Evolutionary conservation across 495 filamentous ascomycete genomes (phyloP), one percentile per base, ranked within the genome.

Genomic region (Aspergillus heteromorphus): DNA sequence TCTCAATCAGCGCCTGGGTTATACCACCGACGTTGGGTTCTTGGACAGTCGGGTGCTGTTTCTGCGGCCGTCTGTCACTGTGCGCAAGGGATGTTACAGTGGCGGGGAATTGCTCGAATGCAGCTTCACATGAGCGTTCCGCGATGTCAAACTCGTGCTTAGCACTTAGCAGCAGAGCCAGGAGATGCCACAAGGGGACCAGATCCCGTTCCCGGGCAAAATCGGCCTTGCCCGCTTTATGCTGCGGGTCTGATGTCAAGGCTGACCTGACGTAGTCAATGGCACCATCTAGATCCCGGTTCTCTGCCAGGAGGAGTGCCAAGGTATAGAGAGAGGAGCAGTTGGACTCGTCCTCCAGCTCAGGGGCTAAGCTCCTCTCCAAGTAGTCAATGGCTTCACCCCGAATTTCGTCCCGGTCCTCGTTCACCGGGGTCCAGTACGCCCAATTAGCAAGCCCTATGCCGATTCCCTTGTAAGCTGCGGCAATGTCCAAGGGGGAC

Each of bases 361-460:
- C 81, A 13, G 85, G 83, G 7, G 79, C 77, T 11, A 95, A 67
- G 8, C 90, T 86, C 55, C 76, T 86, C 40, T 84, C 79, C 48
- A 97, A 79, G 56, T 83, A 86, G 36, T 80, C 73, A 40, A 92
- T 80, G 2, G 92, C 93, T 57, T 86, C 80, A 17, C 78, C 72
- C 57, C 92, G 88, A 18, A 88, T 79, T 20, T 84, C 79, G 29
- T 83, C 71, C 27, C 93, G 79, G 5, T 79, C 65, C 55, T 86
- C 79, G 11, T 86, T 83, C 45, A 92, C 79, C 42, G 82, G 84
- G 6, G 91, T 96, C 67, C 85, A 78, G 14, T 83, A 79, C 40
- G 92, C 88, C 90, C 91, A 96, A 53, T 87, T 83, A 0, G 91
- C 89, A 56, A 91, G 83, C 25, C 86, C 84, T 56, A 92, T 79